Evolutionary conservation across 441 rosid species (phyloP).

Genomic region (Adansonia rubrostipa): DNA sequence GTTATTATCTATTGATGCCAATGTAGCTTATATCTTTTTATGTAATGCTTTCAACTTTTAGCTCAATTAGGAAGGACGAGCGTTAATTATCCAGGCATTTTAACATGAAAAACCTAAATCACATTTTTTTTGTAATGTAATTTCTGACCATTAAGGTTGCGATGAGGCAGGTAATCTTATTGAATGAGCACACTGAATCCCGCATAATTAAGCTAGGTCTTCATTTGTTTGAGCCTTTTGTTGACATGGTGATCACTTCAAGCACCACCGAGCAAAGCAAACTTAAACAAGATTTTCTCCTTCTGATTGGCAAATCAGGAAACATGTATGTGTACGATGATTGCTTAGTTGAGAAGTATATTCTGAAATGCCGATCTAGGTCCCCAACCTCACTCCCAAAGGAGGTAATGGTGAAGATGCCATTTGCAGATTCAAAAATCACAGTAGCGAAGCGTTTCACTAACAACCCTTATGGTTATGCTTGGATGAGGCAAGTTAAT

Average conservation of each 20-base stretch:
- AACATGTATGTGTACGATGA: slow-evolving; percentile 76
- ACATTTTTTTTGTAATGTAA: slow-evolving; percentile 5
- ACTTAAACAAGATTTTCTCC: slow-evolving; percentile 57
- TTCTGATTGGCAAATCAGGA: slow-evolving; percentile 86
- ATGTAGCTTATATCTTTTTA: not conserved
- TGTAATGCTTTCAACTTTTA: slow-evolving; percentile 6
- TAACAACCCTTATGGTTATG: slow-evolving; percentile 43
- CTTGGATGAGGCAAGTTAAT: slow-evolving; percentile 65
- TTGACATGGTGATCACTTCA: slow-evolving; percentile 71
- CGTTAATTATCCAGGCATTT: not conserved
- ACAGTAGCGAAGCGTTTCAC: slow-evolving; percentile 65
- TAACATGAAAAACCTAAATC: slow-evolving; percentile 10
- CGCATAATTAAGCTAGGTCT: slow-evolving; percentile 79
- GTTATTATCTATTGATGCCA: slow-evolving; percentile 1
- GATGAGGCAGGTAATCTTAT: slow-evolving; percentile 63
- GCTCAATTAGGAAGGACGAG: slow-evolving; percentile 13
- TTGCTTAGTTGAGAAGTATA: slow-evolving; percentile 75
- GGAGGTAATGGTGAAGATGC: slow-evolving; percentile 67
- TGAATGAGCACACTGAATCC: slow-evolving; percentile 79
- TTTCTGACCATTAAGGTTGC: slow-evolving; percentile 11
- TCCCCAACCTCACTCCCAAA: slow-evolving; percentile 81
- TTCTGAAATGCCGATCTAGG: slow-evolving; percentile 73
- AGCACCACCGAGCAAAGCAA: slow-evolving; percentile 62
- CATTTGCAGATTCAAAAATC: slow-evolving; percentile 68
- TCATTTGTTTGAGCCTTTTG: slow-evolving; percentile 77